These are phyloP conservation scores for Crithidia acanthocephali DNA, from an alignment of 208 protist species.

Conservation along the genomic window DNA sequence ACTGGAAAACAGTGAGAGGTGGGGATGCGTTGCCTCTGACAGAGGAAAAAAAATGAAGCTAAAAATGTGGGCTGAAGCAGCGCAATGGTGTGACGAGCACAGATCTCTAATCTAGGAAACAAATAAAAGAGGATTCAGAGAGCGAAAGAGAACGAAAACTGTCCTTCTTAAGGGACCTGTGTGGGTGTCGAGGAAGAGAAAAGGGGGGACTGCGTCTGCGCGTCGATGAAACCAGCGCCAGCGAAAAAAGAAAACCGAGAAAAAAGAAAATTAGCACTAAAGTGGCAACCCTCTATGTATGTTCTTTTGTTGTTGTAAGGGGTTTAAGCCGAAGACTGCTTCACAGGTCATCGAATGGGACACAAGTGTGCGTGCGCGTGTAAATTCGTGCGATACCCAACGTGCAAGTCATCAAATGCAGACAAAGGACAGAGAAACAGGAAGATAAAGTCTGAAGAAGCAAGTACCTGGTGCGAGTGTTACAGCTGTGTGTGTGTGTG, in stretches of 20 bases:
- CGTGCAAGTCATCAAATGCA: too few species aligned
- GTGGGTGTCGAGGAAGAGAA: background rate
- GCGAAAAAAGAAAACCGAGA: background rate
- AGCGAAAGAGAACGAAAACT: background rate
- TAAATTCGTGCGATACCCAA: too few species aligned
- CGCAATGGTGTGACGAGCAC: background rate
- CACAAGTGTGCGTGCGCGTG: background rate
- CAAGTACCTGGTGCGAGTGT: too few species aligned
- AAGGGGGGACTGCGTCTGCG: background rate
- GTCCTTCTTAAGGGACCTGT: background rate
- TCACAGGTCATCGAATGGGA: too few species aligned
- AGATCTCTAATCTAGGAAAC: constrained; percentile 17
- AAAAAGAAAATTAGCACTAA: constrained; percentile 8
- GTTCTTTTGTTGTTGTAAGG: background rate
- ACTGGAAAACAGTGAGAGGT: background rate
- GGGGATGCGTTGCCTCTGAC: background rate
- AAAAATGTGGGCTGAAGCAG: too few species aligned
- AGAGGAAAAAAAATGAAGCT: too few species aligned
- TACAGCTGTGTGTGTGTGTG: too few species aligned
- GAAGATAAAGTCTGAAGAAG: too few species aligned
- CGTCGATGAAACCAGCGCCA: constrained; percentile 2
- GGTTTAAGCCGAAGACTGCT: constrained; percentile 6
- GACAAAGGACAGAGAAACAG: too few species aligned
- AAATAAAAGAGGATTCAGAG: too few species aligned
- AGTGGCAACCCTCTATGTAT: constrained; percentile 12